Evolutionary conservation across 768 basidiomycete species (phyloP).

Genomic region (Naganishia vaughanmartiniae): DNA sequence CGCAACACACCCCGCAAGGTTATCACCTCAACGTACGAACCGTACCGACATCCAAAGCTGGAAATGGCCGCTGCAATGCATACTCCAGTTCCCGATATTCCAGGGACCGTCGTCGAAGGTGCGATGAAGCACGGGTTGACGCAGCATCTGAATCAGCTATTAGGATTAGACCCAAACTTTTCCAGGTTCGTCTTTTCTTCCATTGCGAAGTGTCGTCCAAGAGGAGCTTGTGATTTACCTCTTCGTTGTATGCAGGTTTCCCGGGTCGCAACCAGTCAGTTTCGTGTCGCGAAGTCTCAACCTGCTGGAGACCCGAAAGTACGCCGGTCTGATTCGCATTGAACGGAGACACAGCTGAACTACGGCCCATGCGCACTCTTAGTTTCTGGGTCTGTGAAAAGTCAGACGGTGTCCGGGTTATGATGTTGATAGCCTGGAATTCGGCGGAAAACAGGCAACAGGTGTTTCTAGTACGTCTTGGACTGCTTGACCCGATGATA

Average conservation of each 20-base stretch:
- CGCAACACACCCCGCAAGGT: too few species aligned
- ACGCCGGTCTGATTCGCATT: neutral
- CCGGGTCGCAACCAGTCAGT: slow-evolving; percentile 93
- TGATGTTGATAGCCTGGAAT: slow-evolving; percentile 73
- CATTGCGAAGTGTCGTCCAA: neutral
- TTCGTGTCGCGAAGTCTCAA: slow-evolving; percentile 55
- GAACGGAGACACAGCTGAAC: neutral
- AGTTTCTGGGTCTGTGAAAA: slow-evolving; percentile 99
- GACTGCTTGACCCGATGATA: neutral
- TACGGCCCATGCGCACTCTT: neutral
- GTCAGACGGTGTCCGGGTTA: slow-evolving; percentile 88
- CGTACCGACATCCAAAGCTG: neutral
- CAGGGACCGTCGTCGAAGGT: slow-evolving; percentile 38
- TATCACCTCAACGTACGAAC: too few species aligned
- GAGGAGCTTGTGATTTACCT: neutral
- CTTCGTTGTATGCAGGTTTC: slow-evolving; percentile 63
- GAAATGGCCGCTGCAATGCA: slow-evolving; percentile 23
- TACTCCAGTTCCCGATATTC: slow-evolving; percentile 44
- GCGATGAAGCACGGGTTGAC: slow-evolving; percentile 36
- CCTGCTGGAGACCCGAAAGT: slow-evolving; percentile 12
- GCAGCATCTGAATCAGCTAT: slow-evolving; percentile 37
- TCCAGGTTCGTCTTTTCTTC: neutral
- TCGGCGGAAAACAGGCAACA: slow-evolving; percentile 56
- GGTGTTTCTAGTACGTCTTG: slow-evolving; percentile 68
- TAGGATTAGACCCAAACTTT: slow-evolving; percentile 34